Conservation (phyloP, 768 basidiomycete species). For the Gymnopilus dilepis region DNA sequence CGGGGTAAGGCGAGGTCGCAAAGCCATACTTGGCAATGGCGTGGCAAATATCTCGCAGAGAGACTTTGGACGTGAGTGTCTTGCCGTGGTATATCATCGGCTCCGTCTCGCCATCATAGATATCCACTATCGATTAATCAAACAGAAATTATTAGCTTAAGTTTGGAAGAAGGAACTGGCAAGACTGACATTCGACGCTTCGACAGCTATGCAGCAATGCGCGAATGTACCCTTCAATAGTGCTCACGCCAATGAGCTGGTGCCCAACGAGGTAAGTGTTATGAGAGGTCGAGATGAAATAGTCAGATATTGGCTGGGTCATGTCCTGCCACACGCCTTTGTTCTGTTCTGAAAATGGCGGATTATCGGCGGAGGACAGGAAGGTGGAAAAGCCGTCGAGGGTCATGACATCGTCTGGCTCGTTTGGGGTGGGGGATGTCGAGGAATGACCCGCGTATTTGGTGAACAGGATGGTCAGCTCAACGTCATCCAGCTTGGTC, state of each 20-base stretch:
- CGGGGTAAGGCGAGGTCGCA: constrained; percentile 86
- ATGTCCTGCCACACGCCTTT: constrained; percentile 75
- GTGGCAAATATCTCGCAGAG: constrained; percentile 78
- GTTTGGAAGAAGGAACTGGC: background rate
- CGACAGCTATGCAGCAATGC: constrained; percentile 89
- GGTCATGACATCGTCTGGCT: constrained; percentile 40
- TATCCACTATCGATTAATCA: constrained; percentile 69
- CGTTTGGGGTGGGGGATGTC: constrained; percentile 18
- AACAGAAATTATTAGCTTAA: too few species aligned
- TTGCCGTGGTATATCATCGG: constrained; percentile 91
- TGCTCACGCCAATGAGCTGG: constrained; percentile 87
- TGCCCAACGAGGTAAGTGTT: constrained; percentile 93
- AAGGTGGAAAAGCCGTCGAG: constrained; percentile 77
- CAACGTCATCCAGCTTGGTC: constrained; percentile 39
- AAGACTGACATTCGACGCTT: constrained; percentile 86
- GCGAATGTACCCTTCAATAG: constrained; percentile 91
- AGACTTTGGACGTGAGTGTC: constrained; percentile 84
- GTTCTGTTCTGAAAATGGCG: constrained; percentile 49
- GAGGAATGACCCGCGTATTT: constrained; percentile 35
- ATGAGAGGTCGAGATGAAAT: constrained; percentile 90
- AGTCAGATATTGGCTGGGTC: constrained; percentile 86
- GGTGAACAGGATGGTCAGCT: constrained; percentile 40
- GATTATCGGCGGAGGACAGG: constrained; percentile 81
- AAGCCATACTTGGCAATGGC: constrained; percentile 93
- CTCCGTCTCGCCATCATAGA: constrained; percentile 86